phyloP scores from a whole-genome alignment of 257 asterid genomes.

The Lycium barbarum region DNA sequence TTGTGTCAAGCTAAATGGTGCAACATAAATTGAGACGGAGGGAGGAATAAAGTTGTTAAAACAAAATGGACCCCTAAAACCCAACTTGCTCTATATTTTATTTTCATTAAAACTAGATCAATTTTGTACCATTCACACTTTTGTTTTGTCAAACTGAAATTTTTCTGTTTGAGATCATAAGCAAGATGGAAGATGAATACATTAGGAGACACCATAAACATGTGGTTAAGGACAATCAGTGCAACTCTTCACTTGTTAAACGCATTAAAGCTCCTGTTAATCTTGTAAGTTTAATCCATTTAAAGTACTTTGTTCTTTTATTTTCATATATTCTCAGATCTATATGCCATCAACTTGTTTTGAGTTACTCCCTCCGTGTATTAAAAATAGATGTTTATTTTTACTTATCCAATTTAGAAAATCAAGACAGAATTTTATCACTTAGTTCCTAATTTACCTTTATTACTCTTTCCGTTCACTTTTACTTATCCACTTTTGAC shows the following conservation, averaged over 20 bases:
- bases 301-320: not conserved
- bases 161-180: slow-evolving; percentile 23
- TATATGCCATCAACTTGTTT: not conserved
- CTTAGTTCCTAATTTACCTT: too few species aligned
- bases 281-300: slow-evolving; percentile 55
- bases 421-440: too few species aligned
- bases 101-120: not conserved
- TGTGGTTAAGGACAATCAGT: slow-evolving; percentile 68
- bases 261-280: slow-evolving; percentile 90
- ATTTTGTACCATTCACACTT: slow-evolving; percentile 29
- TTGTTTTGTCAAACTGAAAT: not conserved
- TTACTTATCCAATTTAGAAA: too few species aligned
- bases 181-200: slow-evolving; percentile 64
- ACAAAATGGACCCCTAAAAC: not conserved
- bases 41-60: too few species aligned
- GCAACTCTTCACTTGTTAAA: slow-evolving; percentile 76
- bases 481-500: too few species aligned
- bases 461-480: too few species aligned
- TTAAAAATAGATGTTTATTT: too few species aligned
- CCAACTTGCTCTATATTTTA: slow-evolving; percentile 4
- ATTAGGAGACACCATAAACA: slow-evolving; percentile 79
- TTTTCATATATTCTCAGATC: slow-evolving; percentile 2
- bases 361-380: too few species aligned
- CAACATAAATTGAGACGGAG: too few species aligned
- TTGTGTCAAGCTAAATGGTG: too few species aligned